Evolutionary conservation across 768 basidiomycete genomes (phyloP).

Genomic region (Suillus lakei): DNA sequence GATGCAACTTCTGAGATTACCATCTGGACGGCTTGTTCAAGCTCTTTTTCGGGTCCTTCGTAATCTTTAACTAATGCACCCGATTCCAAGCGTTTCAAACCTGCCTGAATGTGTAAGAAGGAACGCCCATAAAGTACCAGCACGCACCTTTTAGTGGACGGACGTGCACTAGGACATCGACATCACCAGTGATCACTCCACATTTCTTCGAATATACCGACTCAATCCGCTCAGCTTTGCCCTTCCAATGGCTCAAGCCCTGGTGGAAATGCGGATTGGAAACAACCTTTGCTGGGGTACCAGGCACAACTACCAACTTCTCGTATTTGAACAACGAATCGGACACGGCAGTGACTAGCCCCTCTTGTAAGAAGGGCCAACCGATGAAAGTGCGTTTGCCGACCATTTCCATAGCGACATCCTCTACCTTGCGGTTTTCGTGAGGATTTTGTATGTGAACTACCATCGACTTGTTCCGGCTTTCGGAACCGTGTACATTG

Average conservation of each 20-base stretch:
- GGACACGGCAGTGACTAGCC: slow-evolving; percentile 82
- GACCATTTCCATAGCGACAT: slow-evolving; percentile 75
- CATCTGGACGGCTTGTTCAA: slow-evolving; percentile 88
- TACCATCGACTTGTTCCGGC: slow-evolving; percentile 92
- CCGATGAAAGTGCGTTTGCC: slow-evolving; percentile 79
- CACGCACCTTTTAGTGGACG: slow-evolving; percentile 83
- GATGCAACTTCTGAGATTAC: slow-evolving; percentile 77
- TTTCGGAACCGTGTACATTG: slow-evolving; percentile 91
- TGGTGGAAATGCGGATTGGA: slow-evolving; percentile 75
- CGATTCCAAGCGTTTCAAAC: slow-evolving; percentile 85
- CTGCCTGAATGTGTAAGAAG: slow-evolving; percentile 41
- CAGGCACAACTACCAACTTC: slow-evolving; percentile 58
- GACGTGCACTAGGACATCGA: slow-evolving; percentile 88
- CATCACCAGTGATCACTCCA: slow-evolving; percentile 82
- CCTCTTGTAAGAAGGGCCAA: slow-evolving; percentile 98
- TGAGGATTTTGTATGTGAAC: slow-evolving; percentile 80
- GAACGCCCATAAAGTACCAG: neutral
- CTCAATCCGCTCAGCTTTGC: slow-evolving; percentile 83
- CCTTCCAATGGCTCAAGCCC: slow-evolving; percentile 76
- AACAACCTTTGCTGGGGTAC: slow-evolving; percentile 57
- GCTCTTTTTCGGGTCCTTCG: slow-evolving; percentile 79
- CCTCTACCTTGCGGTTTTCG: slow-evolving; percentile 68
- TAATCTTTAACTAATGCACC: slow-evolving; percentile 97
- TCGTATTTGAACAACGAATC: slow-evolving; percentile 90
- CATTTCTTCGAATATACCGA: slow-evolving; percentile 84